Evolutionary conservation across 1,139 yeast genomes (phyloP).

Genomic region (Geotrichum carabidarum): DNA sequence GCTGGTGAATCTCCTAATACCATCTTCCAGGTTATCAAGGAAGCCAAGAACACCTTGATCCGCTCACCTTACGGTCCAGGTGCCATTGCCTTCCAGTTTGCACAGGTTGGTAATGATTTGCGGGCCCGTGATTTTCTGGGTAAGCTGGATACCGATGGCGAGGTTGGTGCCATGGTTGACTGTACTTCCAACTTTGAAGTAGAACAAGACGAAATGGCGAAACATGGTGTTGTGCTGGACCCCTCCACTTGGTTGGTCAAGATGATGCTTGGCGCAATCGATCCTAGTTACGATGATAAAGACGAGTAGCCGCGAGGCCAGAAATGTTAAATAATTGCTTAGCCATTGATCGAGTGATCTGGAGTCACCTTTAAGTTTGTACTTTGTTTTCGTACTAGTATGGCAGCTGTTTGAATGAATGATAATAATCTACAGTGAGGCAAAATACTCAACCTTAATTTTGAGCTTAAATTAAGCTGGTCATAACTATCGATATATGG

Average conservation of each 20-base stretch:
- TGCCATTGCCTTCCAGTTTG: conserved; percentile 36
- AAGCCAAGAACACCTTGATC: conserved; percentile 29
- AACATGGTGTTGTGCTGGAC: conserved; percentile 33
- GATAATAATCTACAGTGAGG: no score
- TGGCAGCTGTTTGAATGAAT: no score
- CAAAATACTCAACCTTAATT: no score
- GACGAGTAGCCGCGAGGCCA: conserved; percentile 25
- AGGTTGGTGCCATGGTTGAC: conserved; percentile 36
- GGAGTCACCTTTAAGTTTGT: no score
- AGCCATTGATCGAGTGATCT: no score
- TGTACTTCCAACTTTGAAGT: conserved; percentile 37
- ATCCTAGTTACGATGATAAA: conserved; percentile 32
- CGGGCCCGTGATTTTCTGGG: conserved; percentile 36
- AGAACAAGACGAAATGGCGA: conserved; percentile 37
- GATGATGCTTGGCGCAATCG: conserved; percentile 35
- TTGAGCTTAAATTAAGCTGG: no score
- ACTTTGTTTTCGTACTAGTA: no score
- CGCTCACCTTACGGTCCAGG: conserved; percentile 33
- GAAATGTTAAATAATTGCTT: no score
- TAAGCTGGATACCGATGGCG: conserved; percentile 31
- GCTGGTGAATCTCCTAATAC: conserved; percentile 34
- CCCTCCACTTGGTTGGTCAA: conserved; percentile 36
- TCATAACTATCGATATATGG: no score
- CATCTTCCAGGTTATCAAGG: conserved; percentile 30
- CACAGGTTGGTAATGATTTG: conserved; percentile 37